Evolutionary conservation across 306 rosid species (phyloP).

Genomic region (Cucumis hystrix): DNA sequence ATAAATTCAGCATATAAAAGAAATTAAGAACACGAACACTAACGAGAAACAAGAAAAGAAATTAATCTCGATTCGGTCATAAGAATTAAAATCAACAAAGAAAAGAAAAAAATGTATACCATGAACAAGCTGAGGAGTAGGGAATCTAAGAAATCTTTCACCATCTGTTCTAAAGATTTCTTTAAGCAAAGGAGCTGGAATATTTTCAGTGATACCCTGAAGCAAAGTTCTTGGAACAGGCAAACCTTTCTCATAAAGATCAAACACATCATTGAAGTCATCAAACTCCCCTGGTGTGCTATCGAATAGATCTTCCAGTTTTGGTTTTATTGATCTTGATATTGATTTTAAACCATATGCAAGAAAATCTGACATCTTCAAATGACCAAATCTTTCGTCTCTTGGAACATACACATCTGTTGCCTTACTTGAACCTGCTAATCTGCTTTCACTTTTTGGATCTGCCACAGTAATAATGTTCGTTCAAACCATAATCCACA

Average conservation of each 20-base stretch:
- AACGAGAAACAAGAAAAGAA: not conserved
- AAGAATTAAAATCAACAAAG: not conserved
- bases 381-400: constrained; percentile 52
- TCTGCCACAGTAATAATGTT: not conserved
- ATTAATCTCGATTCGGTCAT: not conserved
- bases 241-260: constrained; percentile 41
- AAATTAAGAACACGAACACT: not conserved
- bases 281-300: constrained; percentile 33
- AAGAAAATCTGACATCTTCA: constrained; percentile 46
- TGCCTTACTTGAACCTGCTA: constrained; percentile 8
- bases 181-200: constrained; percentile 49
- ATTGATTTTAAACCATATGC: constrained; percentile 33
- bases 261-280: constrained; percentile 25
- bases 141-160: constrained; percentile 44
- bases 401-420: constrained; percentile 48
- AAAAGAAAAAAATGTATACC: constrained; percentile 22
- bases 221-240: constrained; percentile 20
- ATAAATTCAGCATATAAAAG: not conserved
- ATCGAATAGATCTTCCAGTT: constrained; percentile 35
- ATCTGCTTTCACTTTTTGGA: constrained; percentile 29
- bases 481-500: too few relatives aligned
- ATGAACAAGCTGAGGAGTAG: constrained; percentile 63
- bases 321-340: constrained; percentile 29
- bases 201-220: constrained; percentile 29
- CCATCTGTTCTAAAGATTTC: constrained; percentile 40